Base-by-base conservation (phyloP, 139 green algal species). In the Chlamydomonas sp. region DNA sequence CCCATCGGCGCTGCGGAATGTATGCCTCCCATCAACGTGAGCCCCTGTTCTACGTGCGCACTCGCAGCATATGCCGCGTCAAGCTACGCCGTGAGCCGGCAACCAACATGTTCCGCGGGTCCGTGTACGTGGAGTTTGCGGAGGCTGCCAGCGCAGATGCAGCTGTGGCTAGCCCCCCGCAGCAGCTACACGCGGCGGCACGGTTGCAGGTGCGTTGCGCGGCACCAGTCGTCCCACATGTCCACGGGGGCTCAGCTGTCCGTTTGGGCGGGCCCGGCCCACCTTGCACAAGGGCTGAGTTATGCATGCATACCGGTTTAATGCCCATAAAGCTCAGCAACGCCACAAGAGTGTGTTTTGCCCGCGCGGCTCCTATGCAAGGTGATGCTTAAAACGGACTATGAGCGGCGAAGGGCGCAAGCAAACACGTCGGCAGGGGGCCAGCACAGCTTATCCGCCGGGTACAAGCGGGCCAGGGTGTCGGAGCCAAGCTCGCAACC, bases 51-150 rank as follows among this genome's bases (percentile, higher is more conserved):
- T 7, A 15, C 16, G 10, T 18, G 1, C 16, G 59, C 18, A 14
- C 71, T 12, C 64, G 18, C 72, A 87, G 83, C 60, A 71, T 87
- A n/a, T n/a, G 10, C 5, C 83, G 83, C 3, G 83, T 87, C 15
- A 80, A 75, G 63, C 49, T 87, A 4, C 83, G 83, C 0, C 83
- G 83, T 9, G 83, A 87, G n/a, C 73, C 73, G 3, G 83, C n/a
- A 10, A 80, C 83, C 15, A 87, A 87, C 73, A 79, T 20, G n/a
- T 87, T 87, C 14, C 83, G 82, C 3, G 82, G 82, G 1, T 74
- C 60, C 10, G 82, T 87, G 14, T 87, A 87, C 17, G 12, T 87
- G 0, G 82, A 87, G 73, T 87, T 81, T 66, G 73, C 57, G 62
- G 73, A 81, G 6, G 31, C 49, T 2, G n/a, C 61, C 2, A 31